Percentiles rank a stretch among this genome's conserved stretches.
Conservation (phyloP, 1,284 basidiomycete genomes). For the Anthracocystis walkeri region DNA sequence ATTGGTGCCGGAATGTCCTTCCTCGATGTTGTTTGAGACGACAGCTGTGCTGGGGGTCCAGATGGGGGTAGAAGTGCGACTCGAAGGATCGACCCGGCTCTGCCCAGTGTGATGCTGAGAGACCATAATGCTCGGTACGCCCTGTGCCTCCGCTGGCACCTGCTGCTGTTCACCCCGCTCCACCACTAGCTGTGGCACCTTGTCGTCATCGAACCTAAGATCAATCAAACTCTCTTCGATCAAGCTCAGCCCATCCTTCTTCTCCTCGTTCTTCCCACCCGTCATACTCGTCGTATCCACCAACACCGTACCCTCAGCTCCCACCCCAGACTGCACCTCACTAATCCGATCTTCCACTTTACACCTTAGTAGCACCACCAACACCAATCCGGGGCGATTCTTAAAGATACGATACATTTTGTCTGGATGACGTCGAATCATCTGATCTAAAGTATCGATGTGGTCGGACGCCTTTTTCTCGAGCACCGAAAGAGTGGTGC, state of each 20-base stretch:
- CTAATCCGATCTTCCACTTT: conserved; percentile 28
- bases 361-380: conserved; percentile 31
- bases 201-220: conserved; percentile 19
- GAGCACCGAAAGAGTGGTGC: conserved; percentile 31
- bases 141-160: background rate
- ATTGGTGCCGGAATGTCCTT: background rate
- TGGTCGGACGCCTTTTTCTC: conserved; percentile 22
- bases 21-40: background rate
- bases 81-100: background rate
- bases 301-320: background rate
- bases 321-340: background rate
- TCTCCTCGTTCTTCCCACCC: background rate
- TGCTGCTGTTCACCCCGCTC: background rate
- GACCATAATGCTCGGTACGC: conserved; percentile 23
- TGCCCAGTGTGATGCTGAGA: conserved; percentile 24
- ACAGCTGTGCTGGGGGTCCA: background rate
- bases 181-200: background rate
- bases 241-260: conserved; percentile 2
- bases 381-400: conserved; percentile 21
- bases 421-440: conserved; percentile 36
- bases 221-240: conserved; percentile 33
- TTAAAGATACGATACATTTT: conserved; percentile 26
- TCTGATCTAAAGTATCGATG: conserved; percentile 23
- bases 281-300: conserved; percentile 6
- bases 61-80: background rate